phyloP scores from a whole-genome alignment of 176 grass and related monocot genomes.

The Calamus simplicifolius region DNA sequence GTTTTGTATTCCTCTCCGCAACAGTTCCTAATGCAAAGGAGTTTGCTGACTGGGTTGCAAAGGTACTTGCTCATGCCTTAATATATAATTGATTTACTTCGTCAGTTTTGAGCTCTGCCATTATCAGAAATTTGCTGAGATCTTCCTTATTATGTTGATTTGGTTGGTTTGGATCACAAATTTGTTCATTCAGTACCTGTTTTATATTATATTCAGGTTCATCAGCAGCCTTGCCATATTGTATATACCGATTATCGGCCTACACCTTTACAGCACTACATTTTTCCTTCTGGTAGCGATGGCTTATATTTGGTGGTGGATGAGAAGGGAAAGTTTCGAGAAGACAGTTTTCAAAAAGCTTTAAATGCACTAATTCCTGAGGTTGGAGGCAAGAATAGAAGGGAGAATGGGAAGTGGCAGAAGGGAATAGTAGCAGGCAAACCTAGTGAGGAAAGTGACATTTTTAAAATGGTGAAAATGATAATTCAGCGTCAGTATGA shows the following conservation, averaged over 20 bases:
- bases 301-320: conserved; percentile 90
- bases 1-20: conserved; percentile 89
- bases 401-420: conserved; percentile 59
- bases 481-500: conserved; percentile 98
- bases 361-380: conserved; percentile 78
- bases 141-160: too few species aligned
- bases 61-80: conserved; percentile 30
- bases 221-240: conserved; percentile 95
- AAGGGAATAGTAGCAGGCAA: conserved; percentile 55
- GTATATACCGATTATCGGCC: conserved; percentile 95
- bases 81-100: neutral
- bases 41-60: conserved; percentile 97
- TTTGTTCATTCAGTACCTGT: too few species aligned
- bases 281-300: conserved; percentile 92
- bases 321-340: conserved; percentile 94
- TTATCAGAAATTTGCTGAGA: too few species aligned
- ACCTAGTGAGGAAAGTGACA: conserved; percentile 72
- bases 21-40: conserved; percentile 94
- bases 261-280: conserved; percentile 91
- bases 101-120: neutral
- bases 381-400: conserved; percentile 47
- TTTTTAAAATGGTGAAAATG: conserved; percentile 99
- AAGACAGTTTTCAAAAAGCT: conserved; percentile 95
- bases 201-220: conserved; percentile 61
- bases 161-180: too few species aligned